These are phyloP conservation scores for Fusarium setosum DNA, from an alignment of 2,329 filamentous ascomycete species.

Conservation along the genomic window DNA sequence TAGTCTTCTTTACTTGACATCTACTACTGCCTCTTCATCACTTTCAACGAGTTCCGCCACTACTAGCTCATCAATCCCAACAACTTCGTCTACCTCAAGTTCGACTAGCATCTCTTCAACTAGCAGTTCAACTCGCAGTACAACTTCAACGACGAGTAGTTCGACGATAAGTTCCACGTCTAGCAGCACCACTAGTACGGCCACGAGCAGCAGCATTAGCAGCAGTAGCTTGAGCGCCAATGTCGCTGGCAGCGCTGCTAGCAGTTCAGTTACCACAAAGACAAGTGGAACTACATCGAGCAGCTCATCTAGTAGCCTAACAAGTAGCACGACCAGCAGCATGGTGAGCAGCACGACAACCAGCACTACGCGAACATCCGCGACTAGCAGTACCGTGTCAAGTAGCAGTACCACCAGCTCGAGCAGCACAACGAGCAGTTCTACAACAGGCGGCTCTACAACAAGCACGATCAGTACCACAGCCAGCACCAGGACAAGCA, in stretches of 20 bases:
- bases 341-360: too few relatives aligned
- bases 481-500: neutral
- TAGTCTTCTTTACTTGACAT: fast-evolving
- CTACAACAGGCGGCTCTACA: neutral
- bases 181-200: neutral
- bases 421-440: neutral
- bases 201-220: too few relatives aligned
- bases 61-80: neutral
- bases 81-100: neutral
- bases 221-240: too few relatives aligned
- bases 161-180: neutral
- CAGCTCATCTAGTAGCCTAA: neutral
- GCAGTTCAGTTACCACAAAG: neutral
- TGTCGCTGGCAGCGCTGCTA: neutral
- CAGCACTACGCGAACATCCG: too few relatives aligned
- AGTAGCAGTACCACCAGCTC: neutral
- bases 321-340: too few relatives aligned
- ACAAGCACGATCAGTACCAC: neutral
- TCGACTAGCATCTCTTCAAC: neutral
- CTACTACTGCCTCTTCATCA: neutral
- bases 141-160: neutral
- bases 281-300: neutral
- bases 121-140: neutral
- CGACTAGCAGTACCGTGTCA: neutral
- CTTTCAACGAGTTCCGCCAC: neutral